These are phyloP conservation scores for Zychaea mexicana DNA, from an alignment of 371 early-diverging fungal species.

Conservation along the genomic window DNA sequence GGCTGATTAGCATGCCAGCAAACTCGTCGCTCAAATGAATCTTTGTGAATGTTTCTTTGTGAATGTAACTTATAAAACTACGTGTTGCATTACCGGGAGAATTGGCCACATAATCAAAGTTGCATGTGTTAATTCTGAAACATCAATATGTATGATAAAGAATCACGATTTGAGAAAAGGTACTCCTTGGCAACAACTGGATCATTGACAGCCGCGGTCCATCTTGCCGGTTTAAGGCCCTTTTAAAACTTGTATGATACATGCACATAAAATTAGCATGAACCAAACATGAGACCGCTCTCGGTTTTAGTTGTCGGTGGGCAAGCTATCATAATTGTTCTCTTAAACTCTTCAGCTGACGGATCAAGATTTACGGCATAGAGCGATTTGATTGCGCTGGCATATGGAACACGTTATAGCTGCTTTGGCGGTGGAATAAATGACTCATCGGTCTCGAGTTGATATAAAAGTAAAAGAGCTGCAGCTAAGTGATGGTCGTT, in stretches of 20 bases:
- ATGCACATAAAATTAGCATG: no score
- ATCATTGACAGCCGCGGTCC: slow-evolving; percentile 7
- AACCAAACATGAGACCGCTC: no score
- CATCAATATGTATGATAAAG: neutral
- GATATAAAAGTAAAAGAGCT: neutral
- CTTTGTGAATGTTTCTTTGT: no score
- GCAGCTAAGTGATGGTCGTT: neutral
- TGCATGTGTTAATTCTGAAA: no score
- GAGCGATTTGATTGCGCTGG: neutral
- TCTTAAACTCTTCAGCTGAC: neutral
- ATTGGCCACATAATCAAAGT: no score
- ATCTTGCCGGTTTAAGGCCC: slow-evolving; percentile 7
- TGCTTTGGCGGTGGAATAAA: neutral
- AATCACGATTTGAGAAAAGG: slow-evolving; percentile 8
- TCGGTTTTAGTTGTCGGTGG: neutral
- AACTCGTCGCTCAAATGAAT: neutral
- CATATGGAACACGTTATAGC: slow-evolving; percentile 5
- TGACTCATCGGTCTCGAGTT: neutral
- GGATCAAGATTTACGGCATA: neutral
- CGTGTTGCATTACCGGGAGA: no score
- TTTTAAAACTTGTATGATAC: no score
- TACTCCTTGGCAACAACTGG: slow-evolving; percentile 5
- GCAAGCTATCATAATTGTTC: neutral
- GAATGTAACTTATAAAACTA: slow-evolving; percentile 11
- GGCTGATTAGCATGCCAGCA: slow-evolving; percentile 16